phyloP scores from a whole-genome alignment of 345 rosid species.

The Pelargonium nanum region DNA sequence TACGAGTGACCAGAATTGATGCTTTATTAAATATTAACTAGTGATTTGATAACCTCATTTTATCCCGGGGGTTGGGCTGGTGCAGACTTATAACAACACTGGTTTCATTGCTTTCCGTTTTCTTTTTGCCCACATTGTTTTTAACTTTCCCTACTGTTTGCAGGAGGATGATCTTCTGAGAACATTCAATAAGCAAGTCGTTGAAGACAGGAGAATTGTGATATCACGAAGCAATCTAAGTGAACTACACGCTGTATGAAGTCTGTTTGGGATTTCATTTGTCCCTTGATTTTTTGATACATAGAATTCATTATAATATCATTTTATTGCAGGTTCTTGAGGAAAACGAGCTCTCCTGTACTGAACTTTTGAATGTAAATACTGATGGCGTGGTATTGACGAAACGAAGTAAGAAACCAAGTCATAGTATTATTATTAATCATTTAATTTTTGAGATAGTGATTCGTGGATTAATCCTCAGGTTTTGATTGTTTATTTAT shows the following conservation, averaged over 20 bases:
- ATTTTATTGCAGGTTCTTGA: conserved; percentile 62
- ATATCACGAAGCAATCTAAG: conserved; percentile 71
- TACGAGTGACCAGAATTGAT: too few relatives aligned
- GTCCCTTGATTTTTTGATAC: conserved; percentile 3
- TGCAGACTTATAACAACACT: too few relatives aligned
- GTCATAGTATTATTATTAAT: not conserved
- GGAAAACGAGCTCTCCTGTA: conserved; percentile 74
- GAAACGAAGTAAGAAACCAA: conserved; percentile 56
- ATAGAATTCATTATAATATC: conserved; percentile 7
- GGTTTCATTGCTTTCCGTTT: not conserved
- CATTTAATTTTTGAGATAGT: not conserved
- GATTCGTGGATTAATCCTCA: too few relatives aligned
- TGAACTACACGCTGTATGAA: conserved; percentile 67
- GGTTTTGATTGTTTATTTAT: too few relatives aligned
- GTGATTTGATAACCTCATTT: too few relatives aligned
- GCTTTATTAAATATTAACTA: too few relatives aligned
- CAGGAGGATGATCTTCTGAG: conserved; percentile 73
- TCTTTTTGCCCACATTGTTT: not conserved
- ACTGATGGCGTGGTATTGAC: conserved; percentile 80
- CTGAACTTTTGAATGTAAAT: conserved; percentile 58
- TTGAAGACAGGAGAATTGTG: conserved; percentile 78
- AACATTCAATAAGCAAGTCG: conserved; percentile 78
- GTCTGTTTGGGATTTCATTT: not conserved
- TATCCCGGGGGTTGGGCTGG: too few relatives aligned
- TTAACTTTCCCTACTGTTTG: conserved; percentile 10